A percentile compares a stretch with the other conserved stretches of the same genome.
phyloP scores from a whole-genome alignment of 306 rosid genomes.

The apple (Malus domestica) region ASM211411v1 NC_041798.1:6877501-6878000 shows the following conservation, averaged over 20 bases:
- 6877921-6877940: neutral
- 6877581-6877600: neutral
- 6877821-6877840: neutral
- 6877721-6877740: neutral
- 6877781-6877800: neutral
- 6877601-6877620: neutral
- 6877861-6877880: neutral
- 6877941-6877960: neutral
- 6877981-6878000: slow-evolving; percentile 9
- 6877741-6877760: too few relatives aligned
- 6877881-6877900: neutral
- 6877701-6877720: neutral
- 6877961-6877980: neutral
- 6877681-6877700: neutral
- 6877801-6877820: neutral
- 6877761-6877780: too few relatives aligned
- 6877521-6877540: neutral
- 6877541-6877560: neutral
- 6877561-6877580: neutral
- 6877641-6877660: neutral
- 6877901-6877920: neutral
- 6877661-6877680: neutral
- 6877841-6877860: neutral
- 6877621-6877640: neutral
- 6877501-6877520: neutral